Evolutionary conservation across 306 rosid genomes (phyloP), one percentile per base, ranked within the genome.

Genomic region (Astragalus glycyphyllos): DNA sequence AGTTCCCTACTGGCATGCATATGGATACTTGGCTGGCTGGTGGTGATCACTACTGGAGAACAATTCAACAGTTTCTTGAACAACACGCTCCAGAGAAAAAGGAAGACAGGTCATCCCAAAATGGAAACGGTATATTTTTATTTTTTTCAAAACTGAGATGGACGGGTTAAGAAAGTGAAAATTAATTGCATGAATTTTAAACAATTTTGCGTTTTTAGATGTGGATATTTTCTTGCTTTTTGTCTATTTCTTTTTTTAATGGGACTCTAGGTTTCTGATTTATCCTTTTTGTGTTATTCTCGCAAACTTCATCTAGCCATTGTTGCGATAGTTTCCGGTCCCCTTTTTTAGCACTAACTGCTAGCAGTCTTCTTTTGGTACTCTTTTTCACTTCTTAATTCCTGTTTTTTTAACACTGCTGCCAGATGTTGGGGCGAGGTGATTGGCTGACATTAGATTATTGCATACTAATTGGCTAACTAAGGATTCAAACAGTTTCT

Each of bases 1-100:
- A 95, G 6, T 89, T 95, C 79, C 96, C 97, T 45, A 78, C 81
- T 5, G 99, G 99, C 64, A 95, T 91, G 99, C 99, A 95, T 80
- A 95, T 95, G 99, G 96, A 95, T 78, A 91, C 99, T 66, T 95
- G 99, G 99, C 59, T 81, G 11, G 55, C 90, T 37, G 99, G 99
- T 76, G 99, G 99, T 37, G 99, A 89, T 67, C 69, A 72, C 7
- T 95, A 95, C 76, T 95, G 99, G 99, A 85, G 82, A 81, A 83
- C 99, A 65, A 46, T 91, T 74, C 89, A 74, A 71, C 83, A 83
- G 77, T 95, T 95, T 79, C 71, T 95, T 58, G 84, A 76, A 69
- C 74, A 86, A 60, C 82, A 86, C 77, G 87, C 73, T 65, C 86
- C 90, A 9, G 86, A 51, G 77, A 75, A 54, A 46, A 76, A 73